A percentile compares a stretch with the other conserved stretches of the same genome.
phyloP scores from a whole-genome alignment of 2,329 filamentous ascomycete genomes.

The Mollisia scopiformis region DNA sequence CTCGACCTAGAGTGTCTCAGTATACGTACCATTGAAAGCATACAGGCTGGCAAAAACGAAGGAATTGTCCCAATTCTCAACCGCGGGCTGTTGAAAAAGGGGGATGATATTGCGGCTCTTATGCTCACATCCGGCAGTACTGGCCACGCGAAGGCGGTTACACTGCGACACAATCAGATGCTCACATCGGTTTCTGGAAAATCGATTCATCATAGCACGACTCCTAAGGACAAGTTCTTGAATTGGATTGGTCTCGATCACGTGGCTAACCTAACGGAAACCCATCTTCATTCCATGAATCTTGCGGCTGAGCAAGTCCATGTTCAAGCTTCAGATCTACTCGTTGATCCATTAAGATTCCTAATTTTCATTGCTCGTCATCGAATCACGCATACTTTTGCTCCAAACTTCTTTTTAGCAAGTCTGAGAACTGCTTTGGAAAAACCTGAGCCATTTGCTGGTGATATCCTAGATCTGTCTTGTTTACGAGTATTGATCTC shows the following conservation, averaged over 20 bases:
- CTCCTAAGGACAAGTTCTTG: conserved; percentile 29
- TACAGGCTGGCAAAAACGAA: neutral
- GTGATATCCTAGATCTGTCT: conserved; percentile 31
- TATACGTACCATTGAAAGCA: neutral
- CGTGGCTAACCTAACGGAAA: conserved; percentile 53
- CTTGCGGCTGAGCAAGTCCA: conserved; percentile 49
- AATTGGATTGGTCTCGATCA: conserved; percentile 54
- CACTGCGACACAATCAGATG: conserved; percentile 46
- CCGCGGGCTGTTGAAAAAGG: neutral
- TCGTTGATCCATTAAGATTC: conserved; percentile 43
- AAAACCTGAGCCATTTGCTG: neutral
- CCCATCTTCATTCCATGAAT: conserved; percentile 53
- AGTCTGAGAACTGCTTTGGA: conserved; percentile 9
- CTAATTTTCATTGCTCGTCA: conserved; percentile 44
- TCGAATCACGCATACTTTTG: conserved; percentile 47
- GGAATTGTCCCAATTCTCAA: neutral
- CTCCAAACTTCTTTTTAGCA: conserved; percentile 45
- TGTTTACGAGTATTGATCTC: conserved; percentile 40
- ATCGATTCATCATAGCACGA: neutral
- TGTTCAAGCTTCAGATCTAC: conserved; percentile 44
- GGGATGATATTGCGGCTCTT: conserved; percentile 30
- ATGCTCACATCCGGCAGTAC: conserved; percentile 58
- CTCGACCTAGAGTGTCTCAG: conserved; percentile 15
- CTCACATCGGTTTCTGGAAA: conserved; percentile 37
- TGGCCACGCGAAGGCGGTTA: conserved; percentile 54